A percentile compares a stretch with the other conserved stretches of the same genome.
Evolutionary conservation across 73 alveolate species (phyloP).

Genomic region (Tetrahymena thermophila): DNA sequence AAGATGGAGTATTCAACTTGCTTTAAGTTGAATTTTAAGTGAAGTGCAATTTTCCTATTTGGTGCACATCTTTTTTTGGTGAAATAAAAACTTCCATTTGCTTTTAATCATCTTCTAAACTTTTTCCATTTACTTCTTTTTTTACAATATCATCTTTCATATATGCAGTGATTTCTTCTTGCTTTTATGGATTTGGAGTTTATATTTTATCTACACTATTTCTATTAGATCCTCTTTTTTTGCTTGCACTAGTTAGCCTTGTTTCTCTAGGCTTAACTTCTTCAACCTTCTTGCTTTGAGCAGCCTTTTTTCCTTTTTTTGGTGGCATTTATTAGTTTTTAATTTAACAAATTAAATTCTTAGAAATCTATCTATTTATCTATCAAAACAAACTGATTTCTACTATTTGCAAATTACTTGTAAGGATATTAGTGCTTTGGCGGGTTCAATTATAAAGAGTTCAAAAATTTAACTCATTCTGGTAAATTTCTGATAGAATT

Average conservation of each 20-base stretch:
- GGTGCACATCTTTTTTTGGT: neutral
- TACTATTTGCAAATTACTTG: neutral
- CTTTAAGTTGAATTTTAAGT: neutral
- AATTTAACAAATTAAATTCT: neutral
- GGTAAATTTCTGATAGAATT: neutral
- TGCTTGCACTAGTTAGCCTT: neutral
- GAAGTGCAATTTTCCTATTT: neutral
- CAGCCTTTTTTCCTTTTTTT: neutral
- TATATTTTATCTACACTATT: neutral
- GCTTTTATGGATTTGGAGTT: neutral
- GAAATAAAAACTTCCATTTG: neutral
- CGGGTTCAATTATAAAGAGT: neutral
- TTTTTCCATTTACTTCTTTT: neutral
- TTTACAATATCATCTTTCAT: neutral
- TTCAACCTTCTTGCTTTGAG: neutral
- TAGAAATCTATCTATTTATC: neutral
- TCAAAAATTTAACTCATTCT: neutral
- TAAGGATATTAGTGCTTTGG: neutral
- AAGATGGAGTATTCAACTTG: neutral
- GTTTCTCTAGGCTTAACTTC: neutral
- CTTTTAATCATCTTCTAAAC: neutral
- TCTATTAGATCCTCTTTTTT: neutral
- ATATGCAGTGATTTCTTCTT: neutral
- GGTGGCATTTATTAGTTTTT: neutral
- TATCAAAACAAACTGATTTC: neutral